Conservation (phyloP, 441 rosid genomes). For the Gossypium gossypioides region DNA sequence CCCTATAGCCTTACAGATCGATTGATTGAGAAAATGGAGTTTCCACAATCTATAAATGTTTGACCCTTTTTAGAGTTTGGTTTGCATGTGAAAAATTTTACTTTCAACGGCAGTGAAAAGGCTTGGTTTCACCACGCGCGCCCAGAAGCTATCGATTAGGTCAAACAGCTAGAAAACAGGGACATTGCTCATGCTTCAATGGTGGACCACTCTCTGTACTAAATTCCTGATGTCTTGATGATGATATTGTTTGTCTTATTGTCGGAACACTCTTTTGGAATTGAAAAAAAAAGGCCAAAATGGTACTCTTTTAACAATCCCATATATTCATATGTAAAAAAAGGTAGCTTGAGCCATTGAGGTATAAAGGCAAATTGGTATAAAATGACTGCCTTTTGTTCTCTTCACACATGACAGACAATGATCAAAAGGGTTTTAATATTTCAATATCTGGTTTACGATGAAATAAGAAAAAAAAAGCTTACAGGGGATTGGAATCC, state of each 20-base stretch:
- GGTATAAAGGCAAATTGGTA: neutral
- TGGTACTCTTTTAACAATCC: neutral
- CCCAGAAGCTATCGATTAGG: constrained; percentile 9
- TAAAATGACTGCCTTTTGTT: neutral
- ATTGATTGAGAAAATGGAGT: neutral
- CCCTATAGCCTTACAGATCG: neutral
- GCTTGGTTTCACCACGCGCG: neutral
- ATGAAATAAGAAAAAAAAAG: neutral
- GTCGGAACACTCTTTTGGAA: neutral
- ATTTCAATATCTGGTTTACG: neutral
- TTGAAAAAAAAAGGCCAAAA: neutral
- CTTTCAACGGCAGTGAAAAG: neutral
- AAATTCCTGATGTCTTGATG: constrained; percentile 19
- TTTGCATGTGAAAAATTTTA: neutral
- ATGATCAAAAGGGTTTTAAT: neutral
- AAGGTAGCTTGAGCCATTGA: neutral
- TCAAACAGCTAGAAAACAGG: constrained; percentile 25
- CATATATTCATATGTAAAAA: neutral
- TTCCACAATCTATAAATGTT: neutral
- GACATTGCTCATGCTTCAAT: constrained; percentile 14
- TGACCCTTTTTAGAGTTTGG: neutral
- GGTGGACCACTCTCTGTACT: constrained; percentile 23
- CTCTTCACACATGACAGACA: neutral
- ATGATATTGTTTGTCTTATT: constrained; percentile 26
- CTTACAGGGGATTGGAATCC: neutral